These are phyloP conservation scores for Neurospora sublineolata DNA, from an alignment of 495 filamentous ascomycete species.

Conservation along the genomic window DNA sequence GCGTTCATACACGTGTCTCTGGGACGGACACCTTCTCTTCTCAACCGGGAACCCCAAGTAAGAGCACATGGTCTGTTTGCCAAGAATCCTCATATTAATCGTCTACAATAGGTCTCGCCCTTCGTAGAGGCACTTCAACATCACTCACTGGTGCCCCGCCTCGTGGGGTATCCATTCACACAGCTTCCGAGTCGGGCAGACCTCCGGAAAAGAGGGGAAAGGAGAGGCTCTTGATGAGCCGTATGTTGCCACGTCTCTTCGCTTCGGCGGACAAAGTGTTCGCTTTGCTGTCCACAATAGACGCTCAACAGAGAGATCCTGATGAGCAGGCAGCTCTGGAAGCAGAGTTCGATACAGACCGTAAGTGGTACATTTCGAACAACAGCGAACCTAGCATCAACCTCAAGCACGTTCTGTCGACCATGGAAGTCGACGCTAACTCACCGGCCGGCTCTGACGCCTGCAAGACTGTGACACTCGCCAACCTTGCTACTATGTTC, in stretches of 20 bases:
- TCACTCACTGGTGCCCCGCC: not conserved
- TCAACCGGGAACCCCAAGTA: slow-evolving; percentile 9
- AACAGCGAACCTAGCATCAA: slow-evolving; percentile 5
- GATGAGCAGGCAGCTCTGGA: not conserved
- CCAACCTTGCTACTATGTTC: slow-evolving; percentile 16
- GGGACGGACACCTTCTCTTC: slow-evolving; percentile 7
- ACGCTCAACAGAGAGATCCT: slow-evolving; percentile 1
- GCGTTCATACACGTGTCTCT: not conserved
- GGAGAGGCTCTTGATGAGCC: slow-evolving; percentile 4
- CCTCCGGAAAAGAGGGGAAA: slow-evolving; percentile 4
- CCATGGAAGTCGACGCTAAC: slow-evolving; percentile 1
- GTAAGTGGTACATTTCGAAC: no score
- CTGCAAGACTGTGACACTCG: slow-evolving; percentile 3
- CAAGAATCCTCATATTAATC: not conserved
- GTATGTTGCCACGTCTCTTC: slow-evolving; percentile 4
- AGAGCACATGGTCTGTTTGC: not conserved
- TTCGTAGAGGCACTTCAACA: not conserved
- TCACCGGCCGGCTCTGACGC: not conserved
- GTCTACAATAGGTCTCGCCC: not conserved
- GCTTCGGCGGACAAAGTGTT: slow-evolving; percentile 10
- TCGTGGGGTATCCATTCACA: not conserved
- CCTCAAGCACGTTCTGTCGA: slow-evolving; percentile 4
- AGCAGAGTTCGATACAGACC: not conserved
- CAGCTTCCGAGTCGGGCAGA: not conserved
- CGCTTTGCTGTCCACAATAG: slow-evolving; percentile 1